Evolutionary conservation across 768 basidiomycete species (phyloP).

Genomic region (Cystobasidium tubakii): DNA sequence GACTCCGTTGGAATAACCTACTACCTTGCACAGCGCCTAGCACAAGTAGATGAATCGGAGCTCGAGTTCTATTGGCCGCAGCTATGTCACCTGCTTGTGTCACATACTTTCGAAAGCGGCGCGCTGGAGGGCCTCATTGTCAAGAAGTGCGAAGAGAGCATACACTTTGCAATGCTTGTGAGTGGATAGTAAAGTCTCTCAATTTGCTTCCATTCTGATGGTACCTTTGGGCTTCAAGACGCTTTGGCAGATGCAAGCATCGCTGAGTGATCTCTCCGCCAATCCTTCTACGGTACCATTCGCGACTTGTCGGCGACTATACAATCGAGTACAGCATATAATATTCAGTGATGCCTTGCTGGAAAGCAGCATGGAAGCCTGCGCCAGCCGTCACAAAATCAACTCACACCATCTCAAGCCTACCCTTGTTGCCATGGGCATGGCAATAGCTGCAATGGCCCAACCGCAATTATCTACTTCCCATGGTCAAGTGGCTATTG

Average conservation of each 20-base stretch:
- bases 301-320: constrained; percentile 79
- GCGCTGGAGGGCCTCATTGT: constrained; percentile 92
- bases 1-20: constrained; percentile 53
- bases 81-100: constrained; percentile 75
- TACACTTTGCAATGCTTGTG: constrained; percentile 91
- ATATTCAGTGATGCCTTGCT: constrained; percentile 83
- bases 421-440: constrained; percentile 73
- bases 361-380: constrained; percentile 59
- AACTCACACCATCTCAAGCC: constrained; percentile 60
- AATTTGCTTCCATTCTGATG: neutral
- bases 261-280: constrained; percentile 67
- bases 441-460: constrained; percentile 69
- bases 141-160: constrained; percentile 78
- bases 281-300: constrained; percentile 70
- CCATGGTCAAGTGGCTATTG: constrained; percentile 75
- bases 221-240: constrained; percentile 56
- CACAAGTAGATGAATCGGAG: constrained; percentile 51
- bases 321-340: constrained; percentile 89
- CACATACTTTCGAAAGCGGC: constrained; percentile 79
- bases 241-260: constrained; percentile 97
- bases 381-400: constrained; percentile 57
- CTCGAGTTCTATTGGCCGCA: constrained; percentile 56
- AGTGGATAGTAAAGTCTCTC: constrained; percentile 47
- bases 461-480: constrained; percentile 68
- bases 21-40: constrained; percentile 52